A percentile compares a stretch with the other conserved stretches of the same genome.
These are phyloP conservation scores for Cladosporium cucumerinum DNA, from an alignment of 2,329 filamentous ascomycete genomes.

Conservation along the genomic window DNA sequence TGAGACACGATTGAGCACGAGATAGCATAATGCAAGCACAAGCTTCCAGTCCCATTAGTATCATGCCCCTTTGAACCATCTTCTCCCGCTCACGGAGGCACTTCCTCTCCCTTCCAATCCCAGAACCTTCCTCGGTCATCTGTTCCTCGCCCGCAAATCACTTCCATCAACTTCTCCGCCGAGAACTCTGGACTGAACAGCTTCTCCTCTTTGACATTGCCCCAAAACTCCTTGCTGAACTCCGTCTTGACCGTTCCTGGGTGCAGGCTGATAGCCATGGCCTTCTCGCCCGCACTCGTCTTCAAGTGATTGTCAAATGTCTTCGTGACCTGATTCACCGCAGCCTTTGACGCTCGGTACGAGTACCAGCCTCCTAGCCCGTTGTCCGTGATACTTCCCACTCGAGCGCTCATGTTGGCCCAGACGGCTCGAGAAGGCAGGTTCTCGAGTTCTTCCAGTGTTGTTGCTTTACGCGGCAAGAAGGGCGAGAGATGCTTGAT, in stretches of 20 bases:
- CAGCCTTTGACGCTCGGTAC: constrained; percentile 74
- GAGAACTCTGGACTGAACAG: constrained; percentile 66
- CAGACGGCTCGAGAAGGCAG: constrained; percentile 58
- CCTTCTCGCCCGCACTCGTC: constrained; percentile 56
- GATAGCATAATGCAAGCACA: constrained; percentile 1
- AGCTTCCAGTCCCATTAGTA: background rate
- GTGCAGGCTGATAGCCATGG: constrained; percentile 68
- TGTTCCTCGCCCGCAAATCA: constrained; percentile 49
- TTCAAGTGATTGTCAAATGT: constrained; percentile 67
- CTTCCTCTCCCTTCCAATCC: constrained; percentile 67
- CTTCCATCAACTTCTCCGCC: constrained; percentile 60
- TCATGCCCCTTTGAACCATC: background rate
- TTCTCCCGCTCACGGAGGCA: constrained; percentile 49
- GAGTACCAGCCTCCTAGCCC: constrained; percentile 74
- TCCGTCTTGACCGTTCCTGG: constrained; percentile 78
- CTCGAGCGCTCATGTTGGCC: constrained; percentile 73
- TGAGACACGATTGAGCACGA: constrained; percentile 5
- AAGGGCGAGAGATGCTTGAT: constrained; percentile 72
- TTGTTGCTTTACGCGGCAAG: constrained; percentile 58
- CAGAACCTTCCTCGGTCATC: constrained; percentile 61
- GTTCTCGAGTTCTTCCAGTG: constrained; percentile 30
- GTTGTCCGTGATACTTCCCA: constrained; percentile 73
- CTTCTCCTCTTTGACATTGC: constrained; percentile 56
- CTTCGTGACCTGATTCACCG: constrained; percentile 67
- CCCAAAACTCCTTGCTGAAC: constrained; percentile 71